phyloP scores from a whole-genome alignment of 139 green algal species.

The Chlorella sorokiniana region DNA sequence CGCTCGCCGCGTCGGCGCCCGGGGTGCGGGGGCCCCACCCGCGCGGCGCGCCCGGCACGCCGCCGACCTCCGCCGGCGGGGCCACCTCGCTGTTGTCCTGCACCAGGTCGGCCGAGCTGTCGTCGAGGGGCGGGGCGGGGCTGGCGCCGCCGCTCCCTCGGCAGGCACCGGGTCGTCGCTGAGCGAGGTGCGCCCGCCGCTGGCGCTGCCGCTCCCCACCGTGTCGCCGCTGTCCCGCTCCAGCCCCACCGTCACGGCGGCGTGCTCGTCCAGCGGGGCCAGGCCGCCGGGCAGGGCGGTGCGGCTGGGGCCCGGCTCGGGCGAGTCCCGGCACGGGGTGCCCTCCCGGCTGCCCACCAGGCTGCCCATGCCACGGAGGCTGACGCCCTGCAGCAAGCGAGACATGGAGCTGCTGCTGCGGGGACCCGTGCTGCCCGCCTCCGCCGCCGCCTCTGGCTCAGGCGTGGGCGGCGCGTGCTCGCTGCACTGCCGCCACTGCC shows the following conservation, averaged over 20 bases:
- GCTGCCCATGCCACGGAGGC: slow-evolving; percentile 11
- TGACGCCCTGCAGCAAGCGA: not conserved
- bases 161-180: not conserved
- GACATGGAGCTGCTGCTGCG: not conserved
- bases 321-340: too few relatives aligned
- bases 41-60: too few relatives aligned
- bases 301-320: not conserved
- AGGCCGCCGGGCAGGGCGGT: not conserved
- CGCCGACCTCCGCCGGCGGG: not conserved
- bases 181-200: not conserved
- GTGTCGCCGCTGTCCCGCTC: not conserved
- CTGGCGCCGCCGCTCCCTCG: not conserved
- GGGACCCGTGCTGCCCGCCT: not conserved
- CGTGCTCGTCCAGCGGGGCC: slow-evolving; percentile 5
- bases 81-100: not conserved
- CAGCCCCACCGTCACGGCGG: too few relatives aligned
- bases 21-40: not conserved
- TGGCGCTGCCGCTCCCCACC: not conserved
- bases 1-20: not conserved
- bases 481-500: slow-evolving; percentile 29
- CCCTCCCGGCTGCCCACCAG: not conserved
- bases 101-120: not conserved
- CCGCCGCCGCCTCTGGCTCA: not conserved
- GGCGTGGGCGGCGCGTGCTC: not conserved
- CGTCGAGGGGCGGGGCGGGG: too few relatives aligned